A percentile compares a stretch with the other conserved stretches of the same genome.
phyloP scores from a whole-genome alignment of 2,329 filamentous ascomycete genomes.

The Elsinoe arachidis region DNA sequence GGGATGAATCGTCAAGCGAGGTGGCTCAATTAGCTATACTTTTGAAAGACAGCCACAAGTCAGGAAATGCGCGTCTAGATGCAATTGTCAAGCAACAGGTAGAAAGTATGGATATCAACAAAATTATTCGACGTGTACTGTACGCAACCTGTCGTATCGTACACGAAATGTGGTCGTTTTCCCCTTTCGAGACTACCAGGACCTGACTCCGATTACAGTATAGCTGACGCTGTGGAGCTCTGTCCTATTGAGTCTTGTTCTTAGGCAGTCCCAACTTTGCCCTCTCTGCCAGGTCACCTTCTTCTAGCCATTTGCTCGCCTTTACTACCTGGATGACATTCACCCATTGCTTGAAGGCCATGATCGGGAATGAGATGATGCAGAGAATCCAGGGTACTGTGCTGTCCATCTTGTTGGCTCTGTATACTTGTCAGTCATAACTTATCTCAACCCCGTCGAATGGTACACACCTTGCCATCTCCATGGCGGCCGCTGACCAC shows the following conservation, averaged over 20 bases:
- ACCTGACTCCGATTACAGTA: not conserved
- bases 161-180: not conserved
- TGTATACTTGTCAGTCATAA: slow-evolving; percentile 14
- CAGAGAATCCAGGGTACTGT: slow-evolving; percentile 69
- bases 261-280: slow-evolving; percentile 28
- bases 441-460: not conserved
- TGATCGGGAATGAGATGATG: slow-evolving; percentile 71
- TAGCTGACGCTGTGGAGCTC: not conserved
- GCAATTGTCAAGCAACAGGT: not conserved
- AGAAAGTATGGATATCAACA: not conserved
- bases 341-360: slow-evolving; percentile 86
- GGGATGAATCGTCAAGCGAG: not conserved
- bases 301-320: slow-evolving; percentile 82
- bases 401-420: slow-evolving; percentile 68
- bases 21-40: not conserved
- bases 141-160: slow-evolving; percentile 4
- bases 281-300: slow-evolving; percentile 70
- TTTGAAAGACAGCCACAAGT: not conserved
- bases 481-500: slow-evolving; percentile 84
- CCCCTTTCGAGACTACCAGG: not conserved
- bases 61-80: too few species aligned
- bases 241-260: slow-evolving; percentile 14
- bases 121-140: not conserved
- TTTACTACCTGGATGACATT: slow-evolving; percentile 92
- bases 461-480: slow-evolving; percentile 58